Base-by-base conservation (phyloP, 2,329 filamentous ascomycete species). In the Neofusicoccum cordaticola region DNA sequence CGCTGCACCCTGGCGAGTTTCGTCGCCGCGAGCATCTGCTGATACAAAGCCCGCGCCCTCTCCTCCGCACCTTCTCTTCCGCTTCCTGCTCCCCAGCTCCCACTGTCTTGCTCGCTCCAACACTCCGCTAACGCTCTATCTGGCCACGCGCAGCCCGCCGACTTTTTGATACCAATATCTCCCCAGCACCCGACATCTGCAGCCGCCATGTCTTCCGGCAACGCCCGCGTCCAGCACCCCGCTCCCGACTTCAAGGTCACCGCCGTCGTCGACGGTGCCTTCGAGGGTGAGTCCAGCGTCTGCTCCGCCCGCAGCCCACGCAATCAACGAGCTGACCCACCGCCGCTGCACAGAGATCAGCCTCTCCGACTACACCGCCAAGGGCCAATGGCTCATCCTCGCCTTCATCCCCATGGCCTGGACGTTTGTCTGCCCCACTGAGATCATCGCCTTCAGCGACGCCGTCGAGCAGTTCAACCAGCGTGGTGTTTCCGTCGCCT, bases 371-470 rank as follows among this genome's bases (percentile, higher is more conserved):
- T 81, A 78, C 71, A 76, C 74, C 35, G 71, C 73, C 50, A 77
- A 73, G 68, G 80, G 81, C 66, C 79, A 83, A 78, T 84, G 87
- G 87, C 83, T 88, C 66, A 80, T 88, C 70, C 85, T 89, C 39
- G 83, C 86, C 68, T 89, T 89, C 81, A 86, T 88, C 75, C 87
- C 87, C 65, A 86, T 88, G 78, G 86, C 88, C 71, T 89, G 87
- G 82, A 88, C 86, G 69, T 89, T 88, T 69, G 86, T 89, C 73
- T 89, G 86, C 80, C 85, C 85, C 34, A 86, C 85, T 73, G 85
- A 89, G 77, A 88, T 89, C 77, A 83, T 87, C 71, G 85, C 86
- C 72, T 89, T 85, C 79, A 86, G 84, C 75, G 84, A 87, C 64
- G 84, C 85, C 62, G 80, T 85, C n/a, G 74, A 83, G 63, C 84